Evolutionary conservation across 2,329 filamentous ascomycete species (phyloP), one percentile per base, ranked within the genome.

Genomic region (Basipetospora chlamydospora): DNA sequence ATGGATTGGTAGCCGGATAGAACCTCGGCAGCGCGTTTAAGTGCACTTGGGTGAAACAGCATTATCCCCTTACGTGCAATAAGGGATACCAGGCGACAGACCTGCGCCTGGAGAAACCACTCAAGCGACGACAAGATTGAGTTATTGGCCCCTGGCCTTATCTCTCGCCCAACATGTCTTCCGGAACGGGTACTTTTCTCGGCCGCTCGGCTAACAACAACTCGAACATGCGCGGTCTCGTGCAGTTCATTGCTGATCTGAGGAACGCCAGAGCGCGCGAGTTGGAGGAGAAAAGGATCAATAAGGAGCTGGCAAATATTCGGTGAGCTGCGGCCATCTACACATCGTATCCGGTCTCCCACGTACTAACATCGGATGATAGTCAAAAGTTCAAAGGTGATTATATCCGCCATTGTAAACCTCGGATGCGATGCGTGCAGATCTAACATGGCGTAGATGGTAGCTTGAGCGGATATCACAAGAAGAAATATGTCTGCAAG

Each of bases 401-500:
- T 29, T n/a, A n/a, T n/a, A n/a, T n/a, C n/a, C n/a, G n/a, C n/a
- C n/a, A n/a, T n/a, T n/a, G n/a, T n/a, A 9, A 30, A 17, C 7
- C 15, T 9, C 7, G 8, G 15, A 28, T 13, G 37, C 26, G 38
- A 36, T 33, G 31, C 23, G 42, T 18, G 18, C 8, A 12, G 39
- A 33, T 41, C 52, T 58, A 51, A 57, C 40, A 31, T 28, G 33
- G n/a, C 39, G 41, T 43, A 77, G 83, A 90, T 57, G 87, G 86
- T 45, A 90, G 72, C 53, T 66, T 98, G 40, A 94, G 80, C 54
- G 92, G 90, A 46, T 98, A 98, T 55, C 86, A 95, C 67, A 95
- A 92, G 69, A 98, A 98, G 73, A 98, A 98, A 81, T 98, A 98
- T 56, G 90, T 98, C 47, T 98, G 90, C 83, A 98, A 98, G 67